Evolutionary conservation across 2,329 filamentous ascomycete genomes (phyloP), one percentile per base, ranked within the genome.

Genomic region (Colletotrichum sp.): DNA sequence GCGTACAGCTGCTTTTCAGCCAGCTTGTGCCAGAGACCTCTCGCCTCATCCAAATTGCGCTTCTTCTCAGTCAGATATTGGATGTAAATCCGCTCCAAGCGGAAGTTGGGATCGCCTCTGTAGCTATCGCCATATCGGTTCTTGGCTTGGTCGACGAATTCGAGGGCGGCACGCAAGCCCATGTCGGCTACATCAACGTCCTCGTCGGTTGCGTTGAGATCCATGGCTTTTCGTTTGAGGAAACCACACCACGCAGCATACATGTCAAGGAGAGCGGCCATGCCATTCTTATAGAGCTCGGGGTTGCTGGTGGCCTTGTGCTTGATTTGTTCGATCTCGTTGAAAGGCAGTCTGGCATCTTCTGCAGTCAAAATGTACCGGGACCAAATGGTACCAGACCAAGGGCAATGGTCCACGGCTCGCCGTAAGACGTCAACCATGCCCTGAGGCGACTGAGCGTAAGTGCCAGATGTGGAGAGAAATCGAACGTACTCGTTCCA

Each of bases 171-270:
- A 36, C 93, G 91, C 75, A 99, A 93, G 13, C 96, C 96, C 57
- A 98, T 94, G 82, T 99, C 96, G 9, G 96, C 96, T 64, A 98
- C 92, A 82, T 98, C 96, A 36, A 94, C 90, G 70, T 96, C 95
- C 82, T 98, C 96, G 74, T 96, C 95, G 2, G 91, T 92, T 2
- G 94, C 92, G 75, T 92, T 92, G 2, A 92, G 89, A 72, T 92
- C 89, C 87, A 98, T 96, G 21, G 96, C 95, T 65, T 93, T 93
- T 28, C 97, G 94, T 79, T 96, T 95, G 24, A 99, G 89, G 80
- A 96, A 99, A 66, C 95, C 96, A 82, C 96, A 98, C 97, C 97
- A 99, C 0, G 96, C 94, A 69, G 95, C 93, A 81, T 98, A 96
- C 81, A 99, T 95, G 80, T 98, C 95, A 75, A 99, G 91, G 36